These are phyloP conservation scores for Pythium plurisporium DNA, from an alignment of 352 stramenopile genomes.

Conservation along the genomic window DNA sequence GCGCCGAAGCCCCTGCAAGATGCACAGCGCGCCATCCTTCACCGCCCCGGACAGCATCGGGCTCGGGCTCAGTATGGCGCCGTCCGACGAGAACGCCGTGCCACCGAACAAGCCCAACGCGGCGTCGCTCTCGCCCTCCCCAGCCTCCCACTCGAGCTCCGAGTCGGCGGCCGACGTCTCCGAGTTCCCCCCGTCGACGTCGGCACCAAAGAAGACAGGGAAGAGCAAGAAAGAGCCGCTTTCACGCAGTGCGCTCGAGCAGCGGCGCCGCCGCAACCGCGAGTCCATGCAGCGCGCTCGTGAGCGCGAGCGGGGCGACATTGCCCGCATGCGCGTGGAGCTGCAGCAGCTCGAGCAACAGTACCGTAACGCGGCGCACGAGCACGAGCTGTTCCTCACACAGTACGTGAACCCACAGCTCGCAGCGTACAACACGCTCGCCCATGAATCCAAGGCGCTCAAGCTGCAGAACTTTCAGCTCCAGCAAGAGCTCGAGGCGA, in stretches of 20 bases:
- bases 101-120: background rate
- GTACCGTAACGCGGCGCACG: constrained; percentile 21
- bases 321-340: constrained; percentile 28
- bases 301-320: constrained; percentile 28
- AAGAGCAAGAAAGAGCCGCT: constrained; percentile 15
- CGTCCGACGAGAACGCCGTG: background rate
- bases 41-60: no score
- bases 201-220: background rate
- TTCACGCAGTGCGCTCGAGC: constrained; percentile 25
- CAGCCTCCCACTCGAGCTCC: constrained; percentile 8
- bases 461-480: constrained; percentile 36
- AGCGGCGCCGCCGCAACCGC: constrained; percentile 35
- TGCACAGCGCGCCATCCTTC: no score
- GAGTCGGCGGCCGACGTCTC: constrained; percentile 13
- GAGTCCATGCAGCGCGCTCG: constrained; percentile 45
- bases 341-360: constrained; percentile 36
- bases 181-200: background rate
- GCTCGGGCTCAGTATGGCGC: no score
- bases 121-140: background rate
- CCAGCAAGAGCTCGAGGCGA: constrained; percentile 30
- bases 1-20: no score
- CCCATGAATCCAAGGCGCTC: constrained; percentile 30
- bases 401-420: constrained; percentile 23
- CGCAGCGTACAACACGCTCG: constrained; percentile 28
- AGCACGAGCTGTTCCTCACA: constrained; percentile 15